A percentile compares a stretch with the other conserved stretches of the same genome.
Evolutionary conservation across 495 filamentous ascomycete genomes (phyloP).

Genomic region (Penicilliopsis zonata): DNA sequence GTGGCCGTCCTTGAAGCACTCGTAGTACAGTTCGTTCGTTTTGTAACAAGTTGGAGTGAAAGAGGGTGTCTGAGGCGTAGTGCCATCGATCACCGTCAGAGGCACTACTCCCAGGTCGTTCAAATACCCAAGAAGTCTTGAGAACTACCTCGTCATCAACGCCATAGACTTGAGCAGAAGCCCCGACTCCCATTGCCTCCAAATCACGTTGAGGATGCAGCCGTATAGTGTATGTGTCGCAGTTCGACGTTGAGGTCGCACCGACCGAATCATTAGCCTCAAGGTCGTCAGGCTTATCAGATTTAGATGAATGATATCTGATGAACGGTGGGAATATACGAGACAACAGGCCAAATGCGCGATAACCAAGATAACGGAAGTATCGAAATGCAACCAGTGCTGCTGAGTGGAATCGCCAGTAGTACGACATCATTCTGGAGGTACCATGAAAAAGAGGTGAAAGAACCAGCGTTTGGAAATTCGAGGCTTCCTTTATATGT

Average conservation of each 20-base stretch:
- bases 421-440: too few species aligned
- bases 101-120: slow-evolving; percentile 8
- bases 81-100: slow-evolving; percentile 8
- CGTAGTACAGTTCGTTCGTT: slow-evolving; percentile 11
- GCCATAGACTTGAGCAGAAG: slow-evolving; percentile 11
- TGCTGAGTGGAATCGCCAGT: too few species aligned
- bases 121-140: slow-evolving; percentile 11
- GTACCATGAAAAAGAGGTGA: too few species aligned
- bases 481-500: too few species aligned
- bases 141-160: slow-evolving; percentile 14
- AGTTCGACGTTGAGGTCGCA: slow-evolving; percentile 1
- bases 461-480: too few species aligned
- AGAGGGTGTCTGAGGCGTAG: slow-evolving; percentile 15
- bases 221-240: slow-evolving; percentile 11
- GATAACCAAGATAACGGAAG: too few species aligned
- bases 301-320: slow-evolving; percentile 1
- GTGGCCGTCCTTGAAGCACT: slow-evolving; percentile 11
- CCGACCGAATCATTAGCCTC: not conserved
- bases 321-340: not conserved
- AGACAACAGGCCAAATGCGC: not conserved
- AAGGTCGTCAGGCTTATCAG: not conserved
- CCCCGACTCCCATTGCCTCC: slow-evolving; percentile 12
- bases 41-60: slow-evolving; percentile 12
- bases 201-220: slow-evolving; percentile 16
- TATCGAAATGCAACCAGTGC: too few species aligned